These are phyloP conservation scores for Tuber borchii DNA, from an alignment of 495 filamentous ascomycete species.

Conservation along the genomic window DNA sequence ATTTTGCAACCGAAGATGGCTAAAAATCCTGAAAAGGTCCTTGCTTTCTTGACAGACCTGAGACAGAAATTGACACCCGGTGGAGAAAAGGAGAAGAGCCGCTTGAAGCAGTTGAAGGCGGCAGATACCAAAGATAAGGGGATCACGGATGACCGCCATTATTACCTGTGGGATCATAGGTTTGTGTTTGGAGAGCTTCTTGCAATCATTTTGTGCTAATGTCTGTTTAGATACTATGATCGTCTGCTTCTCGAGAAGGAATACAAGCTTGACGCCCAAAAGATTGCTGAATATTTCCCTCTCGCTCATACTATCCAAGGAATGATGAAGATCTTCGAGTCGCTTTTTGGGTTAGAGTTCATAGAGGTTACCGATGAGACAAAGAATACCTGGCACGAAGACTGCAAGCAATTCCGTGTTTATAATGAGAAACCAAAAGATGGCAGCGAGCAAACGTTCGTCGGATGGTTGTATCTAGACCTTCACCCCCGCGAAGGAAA, in stretches of 20 bases:
- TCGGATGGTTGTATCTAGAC: constrained; percentile 62
- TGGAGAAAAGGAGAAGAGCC: constrained; percentile 66
- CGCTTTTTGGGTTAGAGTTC: constrained; percentile 85
- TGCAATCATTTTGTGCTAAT: background rate
- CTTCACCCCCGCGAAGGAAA: constrained; percentile 58
- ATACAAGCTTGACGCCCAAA: constrained; percentile 78
- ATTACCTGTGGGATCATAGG: constrained; percentile 82
- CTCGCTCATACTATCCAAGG: constrained; percentile 72
- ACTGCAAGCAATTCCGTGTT: constrained; percentile 58
- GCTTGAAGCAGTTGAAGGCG: constrained; percentile 72
- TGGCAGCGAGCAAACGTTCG: constrained; percentile 50
- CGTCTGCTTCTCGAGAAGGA: constrained; percentile 88
- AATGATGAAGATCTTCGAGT: constrained; percentile 92
- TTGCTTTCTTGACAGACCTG: constrained; percentile 77
- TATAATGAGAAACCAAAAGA: constrained; percentile 54
- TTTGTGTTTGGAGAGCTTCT: constrained; percentile 9
- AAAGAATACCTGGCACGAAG: constrained; percentile 59
- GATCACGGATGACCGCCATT: constrained; percentile 59
- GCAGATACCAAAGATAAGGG: constrained; percentile 59
- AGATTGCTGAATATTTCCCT: constrained; percentile 92
- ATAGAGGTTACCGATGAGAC: constrained; percentile 66
- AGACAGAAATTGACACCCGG: constrained; percentile 66
- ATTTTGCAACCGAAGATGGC: constrained; percentile 96
- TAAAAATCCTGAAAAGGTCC: constrained; percentile 78
- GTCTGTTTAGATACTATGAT: constrained; percentile 65